These are phyloP conservation scores for Eucalyptus camaldulensis DNA, from an alignment of 345 rosid species.

Conservation along the genomic window DNA sequence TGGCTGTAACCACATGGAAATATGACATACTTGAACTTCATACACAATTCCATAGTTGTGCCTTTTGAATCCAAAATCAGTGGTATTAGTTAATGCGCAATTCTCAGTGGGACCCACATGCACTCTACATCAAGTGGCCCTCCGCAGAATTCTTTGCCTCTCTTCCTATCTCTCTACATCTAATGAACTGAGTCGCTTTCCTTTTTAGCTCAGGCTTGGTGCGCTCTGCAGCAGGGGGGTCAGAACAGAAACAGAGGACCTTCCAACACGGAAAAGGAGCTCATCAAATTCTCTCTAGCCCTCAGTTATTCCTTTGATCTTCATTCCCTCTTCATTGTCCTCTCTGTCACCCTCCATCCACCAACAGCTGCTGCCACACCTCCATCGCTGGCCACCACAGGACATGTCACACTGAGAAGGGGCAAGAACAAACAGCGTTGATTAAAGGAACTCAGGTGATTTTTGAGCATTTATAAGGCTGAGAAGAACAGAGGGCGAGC, in stretches of 20 bases:
- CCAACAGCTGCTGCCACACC: not conserved
- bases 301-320: not conserved
- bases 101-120: not conserved
- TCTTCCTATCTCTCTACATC: not conserved
- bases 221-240: not conserved
- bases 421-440: not conserved
- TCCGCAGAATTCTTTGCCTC: not conserved
- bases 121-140: not conserved
- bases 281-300: not conserved
- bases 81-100: not conserved
- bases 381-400: not conserved
- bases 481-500: too few species aligned
- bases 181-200: too few species aligned
- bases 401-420: not conserved
- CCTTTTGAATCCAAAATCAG: not conserved
- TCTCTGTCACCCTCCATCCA: not conserved
- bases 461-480: too few species aligned
- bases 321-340: not conserved
- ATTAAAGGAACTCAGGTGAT: too few species aligned
- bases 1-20: too few species aligned
- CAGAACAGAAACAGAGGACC: not conserved
- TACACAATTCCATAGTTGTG: too few species aligned
- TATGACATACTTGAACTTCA: too few species aligned
- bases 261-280: not conserved
- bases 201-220: not conserved